Evolutionary conservation across 306 rosid genomes (phyloP).

Genomic region (Aeschynomene evenia): DNA sequence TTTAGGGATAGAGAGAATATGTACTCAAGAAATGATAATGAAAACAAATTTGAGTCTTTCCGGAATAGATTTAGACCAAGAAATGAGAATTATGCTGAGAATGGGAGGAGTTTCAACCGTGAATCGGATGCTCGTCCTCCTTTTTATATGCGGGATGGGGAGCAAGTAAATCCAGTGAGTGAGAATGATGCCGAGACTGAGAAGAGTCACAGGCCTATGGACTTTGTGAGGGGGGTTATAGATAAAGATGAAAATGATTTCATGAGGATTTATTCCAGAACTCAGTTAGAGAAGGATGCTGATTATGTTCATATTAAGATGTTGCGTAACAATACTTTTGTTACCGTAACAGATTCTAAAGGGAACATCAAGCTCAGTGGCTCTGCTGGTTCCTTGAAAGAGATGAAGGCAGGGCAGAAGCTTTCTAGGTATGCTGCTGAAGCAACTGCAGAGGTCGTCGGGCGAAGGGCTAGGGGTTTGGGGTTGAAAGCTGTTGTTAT

Average conservation of each 20-base stretch:
- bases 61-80: conserved; percentile 3
- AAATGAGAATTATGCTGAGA: neutral
- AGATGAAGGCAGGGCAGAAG: conserved; percentile 68
- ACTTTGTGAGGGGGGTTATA: conserved; percentile 58
- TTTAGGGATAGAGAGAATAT: conserved; percentile 28
- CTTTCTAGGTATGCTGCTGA: conserved; percentile 67
- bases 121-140: conserved; percentile 17
- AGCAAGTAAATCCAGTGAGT: conserved; percentile 29
- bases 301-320: conserved; percentile 83
- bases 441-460: conserved; percentile 74
- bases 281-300: conserved; percentile 47
- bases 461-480: conserved; percentile 56
- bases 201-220: conserved; percentile 43
- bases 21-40: conserved; percentile 9
- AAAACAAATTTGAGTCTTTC: neutral
- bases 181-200: conserved; percentile 36
- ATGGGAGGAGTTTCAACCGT: neutral
- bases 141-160: conserved; percentile 25
- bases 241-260: conserved; percentile 43
- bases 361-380: conserved; percentile 70
- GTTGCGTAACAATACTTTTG: conserved; percentile 68
- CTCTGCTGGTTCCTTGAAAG: conserved; percentile 64
- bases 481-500: conserved; percentile 76
- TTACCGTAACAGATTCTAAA: conserved; percentile 67
- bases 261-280: conserved; percentile 15